A percentile compares a stretch with the other conserved stretches of the same genome.
Conservation (phyloP, 305 asterid species). For the Fraxinus platypoda region DNA sequence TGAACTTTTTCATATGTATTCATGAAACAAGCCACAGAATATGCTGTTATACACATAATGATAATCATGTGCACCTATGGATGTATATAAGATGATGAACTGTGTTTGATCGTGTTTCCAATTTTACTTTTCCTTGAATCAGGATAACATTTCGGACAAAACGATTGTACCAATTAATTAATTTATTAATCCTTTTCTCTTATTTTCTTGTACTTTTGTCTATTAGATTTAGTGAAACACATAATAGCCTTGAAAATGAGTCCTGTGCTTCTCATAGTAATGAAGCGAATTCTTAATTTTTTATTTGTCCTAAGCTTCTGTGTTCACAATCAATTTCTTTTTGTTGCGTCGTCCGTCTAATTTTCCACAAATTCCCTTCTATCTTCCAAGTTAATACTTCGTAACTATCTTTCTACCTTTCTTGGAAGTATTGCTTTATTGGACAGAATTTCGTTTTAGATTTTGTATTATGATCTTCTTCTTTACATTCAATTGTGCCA, state of each 20-base stretch:
- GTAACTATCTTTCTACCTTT: background rate
- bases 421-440: background rate
- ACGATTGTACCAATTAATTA: background rate
- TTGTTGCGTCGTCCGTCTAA: background rate
- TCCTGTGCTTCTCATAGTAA: background rate
- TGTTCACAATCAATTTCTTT: background rate
- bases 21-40: slow-evolving; percentile 7
- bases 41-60: background rate
- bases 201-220: background rate
- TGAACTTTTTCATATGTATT: background rate
- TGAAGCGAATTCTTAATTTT: background rate
- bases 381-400: background rate
- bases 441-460: background rate
- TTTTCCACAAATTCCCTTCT: background rate
- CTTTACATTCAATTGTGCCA: background rate
- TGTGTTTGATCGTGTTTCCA: background rate
- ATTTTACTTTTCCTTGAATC: background rate
- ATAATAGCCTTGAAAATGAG: background rate
- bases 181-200: background rate
- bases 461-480: background rate
- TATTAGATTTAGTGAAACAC: background rate
- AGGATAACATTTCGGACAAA: background rate
- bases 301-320: background rate
- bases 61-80: background rate
- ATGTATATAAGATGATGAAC: background rate